phyloP scores from a whole-genome alignment of 208 protist genomes.

The Leptomonas pyrrhocoris region DNA sequence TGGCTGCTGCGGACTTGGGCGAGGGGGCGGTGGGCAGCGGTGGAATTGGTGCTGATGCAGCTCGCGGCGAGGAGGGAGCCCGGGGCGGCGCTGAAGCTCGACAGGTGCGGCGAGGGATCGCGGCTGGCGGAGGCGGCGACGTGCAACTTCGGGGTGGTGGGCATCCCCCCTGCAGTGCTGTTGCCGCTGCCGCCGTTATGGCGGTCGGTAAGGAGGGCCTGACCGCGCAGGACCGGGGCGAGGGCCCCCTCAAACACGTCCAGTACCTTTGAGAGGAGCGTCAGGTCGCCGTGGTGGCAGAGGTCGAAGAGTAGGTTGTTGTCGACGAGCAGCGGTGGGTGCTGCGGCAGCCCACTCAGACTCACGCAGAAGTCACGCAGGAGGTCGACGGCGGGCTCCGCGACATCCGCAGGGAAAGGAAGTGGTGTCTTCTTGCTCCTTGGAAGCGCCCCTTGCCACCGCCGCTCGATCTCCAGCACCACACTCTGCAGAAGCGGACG shows the following conservation, averaged over 20 bases:
- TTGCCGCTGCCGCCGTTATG: conserved; percentile 5
- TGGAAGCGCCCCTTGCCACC: conserved; percentile 11
- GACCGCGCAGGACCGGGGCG: conserved; percentile 58
- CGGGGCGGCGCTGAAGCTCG: conserved; percentile 1
- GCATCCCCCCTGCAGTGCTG: neutral
- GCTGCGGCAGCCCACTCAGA: conserved; percentile 33
- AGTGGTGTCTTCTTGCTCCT: neutral
- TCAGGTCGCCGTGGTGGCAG: conserved; percentile 55
- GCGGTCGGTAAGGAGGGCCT: conserved; percentile 39
- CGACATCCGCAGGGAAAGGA: conserved; percentile 15
- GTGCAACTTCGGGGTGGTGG: conserved; percentile 10
- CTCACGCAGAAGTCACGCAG: conserved; percentile 37
- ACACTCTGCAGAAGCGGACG: conserved; percentile 36
- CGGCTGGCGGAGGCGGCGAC: conserved; percentile 5
- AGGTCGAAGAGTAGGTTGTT: conserved; percentile 41
- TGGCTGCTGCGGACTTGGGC: conserved; percentile 20
- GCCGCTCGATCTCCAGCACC: conserved; percentile 29
- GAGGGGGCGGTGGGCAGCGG: conserved; percentile 4
- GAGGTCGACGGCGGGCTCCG: conserved; percentile 24
- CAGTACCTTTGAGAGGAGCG: conserved; percentile 44
- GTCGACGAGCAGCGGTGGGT: conserved; percentile 51
- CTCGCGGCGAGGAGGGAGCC: neutral
- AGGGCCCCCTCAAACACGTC: conserved; percentile 55
- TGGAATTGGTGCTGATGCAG: no score
- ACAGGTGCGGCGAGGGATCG: conserved; percentile 26